A percentile compares a stretch with the other conserved stretches of the same genome.
Evolutionary conservation across 371 early-diverging fungal species (phyloP).

Genomic region (Syncephalis plumigaleata): DNA sequence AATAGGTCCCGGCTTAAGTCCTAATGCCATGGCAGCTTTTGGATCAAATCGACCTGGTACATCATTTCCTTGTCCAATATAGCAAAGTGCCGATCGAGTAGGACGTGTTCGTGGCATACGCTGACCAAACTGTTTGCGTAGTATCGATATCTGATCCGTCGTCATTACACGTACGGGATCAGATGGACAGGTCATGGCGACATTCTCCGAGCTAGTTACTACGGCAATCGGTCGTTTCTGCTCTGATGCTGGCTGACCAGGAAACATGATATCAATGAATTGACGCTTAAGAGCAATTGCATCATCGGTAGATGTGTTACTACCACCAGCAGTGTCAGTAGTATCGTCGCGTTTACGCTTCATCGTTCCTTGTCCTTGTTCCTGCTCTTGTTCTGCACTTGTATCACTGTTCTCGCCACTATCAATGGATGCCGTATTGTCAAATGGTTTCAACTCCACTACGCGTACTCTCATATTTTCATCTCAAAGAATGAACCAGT

Average conservation of each 20-base stretch:
- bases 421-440: too few relatives aligned
- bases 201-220: too few relatives aligned
- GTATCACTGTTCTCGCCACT: too few relatives aligned
- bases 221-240: background rate
- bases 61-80: conserved; percentile 58
- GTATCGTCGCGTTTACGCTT: background rate
- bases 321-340: background rate
- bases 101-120: conserved; percentile 25
- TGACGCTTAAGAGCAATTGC: background rate
- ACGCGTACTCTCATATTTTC: conserved; percentile 10
- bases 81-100: conserved; percentile 30
- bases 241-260: too few relatives aligned
- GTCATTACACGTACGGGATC: background rate
- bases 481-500: conserved; percentile 5
- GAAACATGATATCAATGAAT: background rate
- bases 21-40: conserved; percentile 50
- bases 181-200: too few relatives aligned
- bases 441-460: background rate
- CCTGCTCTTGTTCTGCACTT: too few relatives aligned
- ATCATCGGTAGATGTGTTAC: background rate
- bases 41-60: conserved; percentile 72
- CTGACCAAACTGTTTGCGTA: conserved; percentile 1
- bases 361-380: too few relatives aligned
- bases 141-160: background rate
- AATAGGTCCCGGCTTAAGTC: conserved; percentile 50